Conservation (phyloP, 2,329 filamentous ascomycete species). For the Ophiostoma novo-ulmi region DNA sequence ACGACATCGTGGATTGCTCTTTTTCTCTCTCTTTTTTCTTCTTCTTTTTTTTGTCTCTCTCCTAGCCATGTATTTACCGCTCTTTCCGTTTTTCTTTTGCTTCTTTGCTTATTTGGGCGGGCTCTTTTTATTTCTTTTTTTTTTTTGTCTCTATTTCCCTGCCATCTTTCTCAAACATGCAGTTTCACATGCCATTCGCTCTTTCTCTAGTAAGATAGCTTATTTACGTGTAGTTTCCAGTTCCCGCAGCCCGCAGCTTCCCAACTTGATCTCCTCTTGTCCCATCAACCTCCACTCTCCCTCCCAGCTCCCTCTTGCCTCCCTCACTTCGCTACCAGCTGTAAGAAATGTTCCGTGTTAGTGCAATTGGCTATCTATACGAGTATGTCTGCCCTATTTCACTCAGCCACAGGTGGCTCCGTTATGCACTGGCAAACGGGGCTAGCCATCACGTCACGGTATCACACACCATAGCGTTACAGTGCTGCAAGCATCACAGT, state of each 20-base stretch:
- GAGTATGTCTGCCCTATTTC: background rate
- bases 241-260: background rate
- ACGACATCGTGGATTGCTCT: background rate
- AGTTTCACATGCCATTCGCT: background rate
- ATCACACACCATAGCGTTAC: background rate
- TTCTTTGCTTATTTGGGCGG: background rate
- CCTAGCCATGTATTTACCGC: background rate
- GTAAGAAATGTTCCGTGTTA: background rate
- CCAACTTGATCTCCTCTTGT: background rate
- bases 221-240: background rate
- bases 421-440: background rate
- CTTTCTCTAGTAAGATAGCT: background rate
- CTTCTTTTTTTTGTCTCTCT: background rate
- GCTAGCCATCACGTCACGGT: background rate
- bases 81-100: background rate
- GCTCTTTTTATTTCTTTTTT: background rate
- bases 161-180: background rate
- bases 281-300: background rate
- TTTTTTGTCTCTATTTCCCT: background rate
- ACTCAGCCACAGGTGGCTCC: background rate
- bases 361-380: background rate
- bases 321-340: background rate
- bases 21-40: background rate
- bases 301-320: background rate
- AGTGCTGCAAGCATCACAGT: background rate